Evolutionary conservation across 2,329 filamentous ascomycete genomes (phyloP).

Genomic region (Aaosphaeria pasadenensis): DNA sequence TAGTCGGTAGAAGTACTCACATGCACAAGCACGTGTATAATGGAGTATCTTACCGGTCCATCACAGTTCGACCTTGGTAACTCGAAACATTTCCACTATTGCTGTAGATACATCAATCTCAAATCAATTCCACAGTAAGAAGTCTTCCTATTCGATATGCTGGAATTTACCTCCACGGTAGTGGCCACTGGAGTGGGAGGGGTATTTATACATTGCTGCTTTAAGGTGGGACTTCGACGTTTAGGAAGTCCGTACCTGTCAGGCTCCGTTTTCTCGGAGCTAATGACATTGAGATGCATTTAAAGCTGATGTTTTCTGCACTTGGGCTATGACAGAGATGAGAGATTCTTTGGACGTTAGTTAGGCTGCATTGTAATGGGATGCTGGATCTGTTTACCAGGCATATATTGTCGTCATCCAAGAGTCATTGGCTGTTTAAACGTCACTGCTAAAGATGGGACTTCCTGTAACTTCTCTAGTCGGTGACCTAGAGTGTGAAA

Average conservation of each 20-base stretch:
- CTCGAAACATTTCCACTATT: too few species aligned
- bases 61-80: too few species aligned
- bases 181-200: constrained; percentile 12
- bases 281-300: constrained; percentile 11
- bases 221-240: constrained; percentile 5
- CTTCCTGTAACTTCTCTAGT: constrained; percentile 13
- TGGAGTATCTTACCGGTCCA: too few species aligned
- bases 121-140: too few species aligned
- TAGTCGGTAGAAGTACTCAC: too few species aligned
- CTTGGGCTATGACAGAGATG: constrained; percentile 3
- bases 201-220: constrained; percentile 7
- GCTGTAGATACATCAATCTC: too few species aligned
- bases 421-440: neutral
- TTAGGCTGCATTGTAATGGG: constrained; percentile 9
- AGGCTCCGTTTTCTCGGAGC: constrained; percentile 11
- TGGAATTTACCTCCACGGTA: too few species aligned
- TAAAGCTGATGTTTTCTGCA: constrained; percentile 9
- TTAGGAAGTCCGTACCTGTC: constrained; percentile 8
- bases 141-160: too few species aligned
- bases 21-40: too few species aligned
- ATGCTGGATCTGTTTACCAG: constrained; percentile 5
- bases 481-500: constrained; percentile 23
- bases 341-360: constrained; percentile 12
- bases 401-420: neutral
- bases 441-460: constrained; percentile 2